Percentiles rank a stretch among this genome's conserved stretches.
Evolutionary conservation across 176 grass and related monocot species (phyloP).

Genomic region (Thalia dealbata): DNA sequence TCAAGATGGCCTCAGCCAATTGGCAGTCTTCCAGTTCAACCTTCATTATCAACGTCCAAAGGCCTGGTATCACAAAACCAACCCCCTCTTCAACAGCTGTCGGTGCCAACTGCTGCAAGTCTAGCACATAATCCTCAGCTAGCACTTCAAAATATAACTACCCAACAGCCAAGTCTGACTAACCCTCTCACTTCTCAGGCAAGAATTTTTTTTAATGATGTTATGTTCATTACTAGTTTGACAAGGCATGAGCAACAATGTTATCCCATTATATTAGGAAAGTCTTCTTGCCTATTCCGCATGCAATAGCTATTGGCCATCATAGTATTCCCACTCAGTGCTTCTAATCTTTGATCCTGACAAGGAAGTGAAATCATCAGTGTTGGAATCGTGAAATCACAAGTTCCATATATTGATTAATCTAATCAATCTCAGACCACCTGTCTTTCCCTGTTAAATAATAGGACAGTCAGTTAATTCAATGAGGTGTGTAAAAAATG

Average conservation of each 20-base stretch:
- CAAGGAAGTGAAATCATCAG: background rate
- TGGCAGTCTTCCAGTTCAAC: slow-evolving; percentile 33
- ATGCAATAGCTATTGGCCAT: too few species aligned
- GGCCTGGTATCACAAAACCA: slow-evolving; percentile 43
- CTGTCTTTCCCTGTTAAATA: too few species aligned
- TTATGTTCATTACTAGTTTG: background rate
- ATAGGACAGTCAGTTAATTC: too few species aligned
- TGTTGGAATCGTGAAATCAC: background rate
- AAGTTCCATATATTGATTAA: too few species aligned
- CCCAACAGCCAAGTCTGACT: slow-evolving; percentile 36
- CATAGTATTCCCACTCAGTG: background rate
- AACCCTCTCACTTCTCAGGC: slow-evolving; percentile 56
- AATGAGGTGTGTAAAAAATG: background rate
- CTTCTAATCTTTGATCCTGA: background rate
- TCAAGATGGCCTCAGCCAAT: slow-evolving; percentile 35
- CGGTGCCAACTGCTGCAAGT: slow-evolving; percentile 29
- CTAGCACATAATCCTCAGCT: slow-evolving; percentile 17
- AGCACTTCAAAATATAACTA: slow-evolving; percentile 21
- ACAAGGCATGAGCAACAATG: background rate
- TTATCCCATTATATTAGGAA: background rate
- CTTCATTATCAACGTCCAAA: slow-evolving; percentile 37
- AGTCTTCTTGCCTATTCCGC: background rate
- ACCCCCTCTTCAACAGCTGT: slow-evolving; percentile 38
- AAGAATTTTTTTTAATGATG: slow-evolving; percentile 21
- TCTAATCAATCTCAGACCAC: too few species aligned